Conservation (phyloP, 352 stramenopile species). For the Phytophthora boehmeriae region DNA sequence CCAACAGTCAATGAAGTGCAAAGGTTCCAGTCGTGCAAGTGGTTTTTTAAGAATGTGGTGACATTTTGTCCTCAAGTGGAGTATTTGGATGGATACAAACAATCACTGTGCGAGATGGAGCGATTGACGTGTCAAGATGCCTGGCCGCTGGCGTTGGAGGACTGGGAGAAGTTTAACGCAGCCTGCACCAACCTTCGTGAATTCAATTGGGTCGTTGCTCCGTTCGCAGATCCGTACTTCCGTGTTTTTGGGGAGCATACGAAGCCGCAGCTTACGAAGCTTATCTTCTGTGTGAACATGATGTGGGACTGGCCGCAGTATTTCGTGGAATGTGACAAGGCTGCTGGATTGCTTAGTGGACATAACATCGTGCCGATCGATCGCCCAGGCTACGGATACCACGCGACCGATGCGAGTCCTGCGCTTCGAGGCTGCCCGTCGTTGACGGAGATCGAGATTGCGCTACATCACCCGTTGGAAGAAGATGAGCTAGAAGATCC, state of each 20-base stretch:
- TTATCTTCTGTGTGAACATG: conserved; percentile 45
- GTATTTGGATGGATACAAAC: conserved; percentile 36
- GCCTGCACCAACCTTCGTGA: conserved; percentile 32
- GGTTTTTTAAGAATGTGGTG: conserved; percentile 35
- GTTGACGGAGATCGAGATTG: conserved; percentile 32
- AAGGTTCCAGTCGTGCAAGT: conserved; percentile 15
- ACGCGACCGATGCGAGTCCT: conserved; percentile 26
- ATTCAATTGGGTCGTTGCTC: conserved; percentile 43
- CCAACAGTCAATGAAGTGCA: conserved; percentile 24
- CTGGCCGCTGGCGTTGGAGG: conserved; percentile 24
- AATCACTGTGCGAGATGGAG: conserved; percentile 38
- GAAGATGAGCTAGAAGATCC: conserved; percentile 31
- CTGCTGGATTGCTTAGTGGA: not conserved
- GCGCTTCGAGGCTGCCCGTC: conserved; percentile 35
- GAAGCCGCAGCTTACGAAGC: conserved; percentile 31
- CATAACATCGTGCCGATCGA: conserved; percentile 4
- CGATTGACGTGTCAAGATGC: conserved; percentile 32
- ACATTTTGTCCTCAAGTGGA: conserved; percentile 32
- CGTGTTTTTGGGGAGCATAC: conserved; percentile 34
- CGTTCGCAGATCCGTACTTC: conserved; percentile 43
- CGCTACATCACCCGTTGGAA: conserved; percentile 38
- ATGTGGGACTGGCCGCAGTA: conserved; percentile 43
- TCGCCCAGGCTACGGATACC: conserved; percentile 14
- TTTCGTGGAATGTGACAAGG: conserved; percentile 18
- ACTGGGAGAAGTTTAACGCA: conserved; percentile 36